A percentile compares a stretch with the other conserved stretches of the same genome.
phyloP scores from a whole-genome alignment of 495 filamentous ascomycete genomes.

The Terfezia boudieri region DNA sequence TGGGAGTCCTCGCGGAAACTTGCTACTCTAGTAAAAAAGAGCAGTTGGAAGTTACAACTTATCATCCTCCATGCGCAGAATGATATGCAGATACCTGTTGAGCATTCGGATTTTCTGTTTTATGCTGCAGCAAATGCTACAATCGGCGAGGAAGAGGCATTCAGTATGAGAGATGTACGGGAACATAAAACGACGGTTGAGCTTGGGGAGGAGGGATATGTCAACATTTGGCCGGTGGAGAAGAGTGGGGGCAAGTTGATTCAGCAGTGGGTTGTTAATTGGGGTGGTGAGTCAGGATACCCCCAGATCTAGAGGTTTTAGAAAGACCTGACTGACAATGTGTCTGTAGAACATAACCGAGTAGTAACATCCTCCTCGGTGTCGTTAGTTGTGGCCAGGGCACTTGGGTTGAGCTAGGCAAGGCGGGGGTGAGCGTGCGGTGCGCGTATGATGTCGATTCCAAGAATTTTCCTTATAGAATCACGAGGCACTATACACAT shows the following conservation, averaged over 20 bases:
- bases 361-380: slow-evolving; percentile 28
- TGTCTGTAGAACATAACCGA: slow-evolving; percentile 25
- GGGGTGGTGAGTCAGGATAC: slow-evolving; percentile 24
- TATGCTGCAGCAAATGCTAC: slow-evolving; percentile 31
- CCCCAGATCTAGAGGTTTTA: background rate
- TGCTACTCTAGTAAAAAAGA: slow-evolving; percentile 23
- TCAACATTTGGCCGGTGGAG: slow-evolving; percentile 12
- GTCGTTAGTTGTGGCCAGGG: slow-evolving; percentile 14
- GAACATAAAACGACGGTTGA: slow-evolving; percentile 15
- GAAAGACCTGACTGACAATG: background rate
- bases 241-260: slow-evolving; percentile 14
- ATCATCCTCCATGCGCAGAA: slow-evolving; percentile 53
- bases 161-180: slow-evolving; percentile 19
- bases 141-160: slow-evolving; percentile 21
- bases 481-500: no score
- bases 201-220: slow-evolving; percentile 13
- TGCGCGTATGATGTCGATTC: no score
- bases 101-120: slow-evolving; percentile 34
- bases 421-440: no score
- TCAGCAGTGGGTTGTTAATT: slow-evolving; percentile 24
- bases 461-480: no score
- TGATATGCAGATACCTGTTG: slow-evolving; percentile 54
- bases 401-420: slow-evolving; percentile 7
- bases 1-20: slow-evolving; percentile 30
- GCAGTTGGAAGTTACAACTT: slow-evolving; percentile 35